These are phyloP conservation scores for Nannizzia gypsea DNA, from an alignment of 2,329 filamentous ascomycete genomes.

Conservation along the genomic window DNA sequence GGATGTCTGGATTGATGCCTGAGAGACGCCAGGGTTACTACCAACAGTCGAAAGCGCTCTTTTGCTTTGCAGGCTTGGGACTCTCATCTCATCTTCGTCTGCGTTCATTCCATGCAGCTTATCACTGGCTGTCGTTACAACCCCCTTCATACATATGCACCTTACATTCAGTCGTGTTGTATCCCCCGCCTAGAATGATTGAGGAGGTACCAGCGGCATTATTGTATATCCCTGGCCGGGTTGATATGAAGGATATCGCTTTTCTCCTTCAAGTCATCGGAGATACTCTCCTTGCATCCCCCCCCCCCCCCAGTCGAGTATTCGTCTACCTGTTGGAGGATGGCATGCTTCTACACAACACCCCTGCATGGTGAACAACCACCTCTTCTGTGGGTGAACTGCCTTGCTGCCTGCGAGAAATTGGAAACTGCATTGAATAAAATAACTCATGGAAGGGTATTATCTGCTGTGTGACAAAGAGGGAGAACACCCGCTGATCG, in stretches of 20 bases:
- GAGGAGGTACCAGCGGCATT: neutral
- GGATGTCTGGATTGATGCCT: neutral
- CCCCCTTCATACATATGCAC: neutral
- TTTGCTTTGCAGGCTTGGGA: neutral
- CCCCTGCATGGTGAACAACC: neutral
- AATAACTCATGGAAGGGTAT: neutral
- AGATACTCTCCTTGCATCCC: neutral
- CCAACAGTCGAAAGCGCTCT: neutral
- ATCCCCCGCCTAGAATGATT: neutral
- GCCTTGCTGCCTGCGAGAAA: neutral
- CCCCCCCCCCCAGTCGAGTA: neutral
- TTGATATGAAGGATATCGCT: neutral
- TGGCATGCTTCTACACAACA: neutral
- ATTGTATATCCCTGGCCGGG: neutral
- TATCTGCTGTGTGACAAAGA: neutral
- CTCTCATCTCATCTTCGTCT: neutral
- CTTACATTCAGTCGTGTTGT: neutral
- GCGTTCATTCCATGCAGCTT: neutral
- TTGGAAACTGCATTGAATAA: neutral
- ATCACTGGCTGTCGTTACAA: neutral
- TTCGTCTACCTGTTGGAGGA: neutral
- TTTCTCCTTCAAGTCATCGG: neutral
- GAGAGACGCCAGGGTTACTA: neutral
- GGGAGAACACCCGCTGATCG: neutral
- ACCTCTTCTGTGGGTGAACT: neutral